Conservation (phyloP, 176 grass and related monocot species). For the Aegilops bicornis region DNA sequence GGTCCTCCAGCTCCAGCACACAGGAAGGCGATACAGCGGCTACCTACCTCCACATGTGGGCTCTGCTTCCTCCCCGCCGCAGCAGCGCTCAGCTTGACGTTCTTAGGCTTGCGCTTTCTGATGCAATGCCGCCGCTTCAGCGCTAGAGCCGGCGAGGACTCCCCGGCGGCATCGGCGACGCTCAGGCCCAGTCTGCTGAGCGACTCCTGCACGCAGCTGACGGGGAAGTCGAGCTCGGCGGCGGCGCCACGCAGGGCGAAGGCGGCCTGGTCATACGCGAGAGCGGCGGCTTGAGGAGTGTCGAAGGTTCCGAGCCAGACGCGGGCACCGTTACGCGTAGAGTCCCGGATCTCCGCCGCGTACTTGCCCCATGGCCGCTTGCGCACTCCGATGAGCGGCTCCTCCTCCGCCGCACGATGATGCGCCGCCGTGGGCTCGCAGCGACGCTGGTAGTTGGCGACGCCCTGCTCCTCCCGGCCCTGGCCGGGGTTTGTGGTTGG, state of each 20-base stretch:
- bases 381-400: conserved; percentile 20
- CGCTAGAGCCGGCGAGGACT: background rate
- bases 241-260: background rate
- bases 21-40: too few relatives aligned
- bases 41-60: too few relatives aligned
- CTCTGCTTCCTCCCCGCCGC: too few relatives aligned
- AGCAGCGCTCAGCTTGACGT: background rate
- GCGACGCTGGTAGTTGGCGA: too few relatives aligned
- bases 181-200: background rate
- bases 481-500: background rate
- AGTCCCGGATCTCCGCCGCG: conserved; percentile 58
- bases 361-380: conserved; percentile 57
- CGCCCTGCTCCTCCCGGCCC: background rate
- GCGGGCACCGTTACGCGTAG: conserved; percentile 25
- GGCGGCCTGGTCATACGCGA: conserved; percentile 62
- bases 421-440: background rate
- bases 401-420: background rate
- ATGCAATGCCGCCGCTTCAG: conserved; percentile 27
- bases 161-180: background rate
- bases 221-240: conserved; percentile 14
- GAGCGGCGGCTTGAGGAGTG: conserved; percentile 58
- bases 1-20: too few relatives aligned
- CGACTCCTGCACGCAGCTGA: background rate
- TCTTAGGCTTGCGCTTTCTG: conserved; percentile 5
- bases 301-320: conserved; percentile 75